Evolutionary conservation across 495 filamentous ascomycete species (phyloP).

Genomic region (Penicillium desertorum): DNA sequence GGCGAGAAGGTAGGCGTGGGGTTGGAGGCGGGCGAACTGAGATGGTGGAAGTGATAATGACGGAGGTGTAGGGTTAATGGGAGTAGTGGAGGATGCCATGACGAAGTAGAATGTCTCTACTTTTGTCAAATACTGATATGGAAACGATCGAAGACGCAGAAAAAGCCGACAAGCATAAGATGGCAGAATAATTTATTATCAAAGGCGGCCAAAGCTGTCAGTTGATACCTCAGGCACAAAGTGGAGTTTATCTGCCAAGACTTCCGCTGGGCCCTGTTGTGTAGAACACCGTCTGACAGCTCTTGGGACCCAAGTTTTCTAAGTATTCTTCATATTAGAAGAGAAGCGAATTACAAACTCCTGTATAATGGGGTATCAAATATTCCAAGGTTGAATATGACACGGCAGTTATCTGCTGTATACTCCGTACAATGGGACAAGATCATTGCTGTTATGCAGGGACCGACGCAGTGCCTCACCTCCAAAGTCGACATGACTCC

Average conservation of each 20-base stretch:
- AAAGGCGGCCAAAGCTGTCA: constrained; percentile 8
- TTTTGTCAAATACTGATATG: constrained; percentile 14
- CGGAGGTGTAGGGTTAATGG: constrained; percentile 31
- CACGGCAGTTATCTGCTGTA: background rate
- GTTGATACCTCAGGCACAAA: constrained; percentile 1
- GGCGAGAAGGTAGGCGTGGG: constrained; percentile 82
- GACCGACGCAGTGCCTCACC: background rate
- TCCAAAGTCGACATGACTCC: background rate
- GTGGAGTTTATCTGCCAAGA: constrained; percentile 1
- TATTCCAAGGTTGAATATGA: background rate
- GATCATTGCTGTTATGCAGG: background rate
- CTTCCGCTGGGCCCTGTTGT: background rate
- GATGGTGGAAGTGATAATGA: constrained; percentile 71
- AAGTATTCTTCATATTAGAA: background rate
- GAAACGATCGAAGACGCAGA: constrained; percentile 23
- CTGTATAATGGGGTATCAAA: background rate
- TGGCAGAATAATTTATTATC: constrained; percentile 35
- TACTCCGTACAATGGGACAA: background rate
- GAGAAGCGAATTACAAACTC: background rate
- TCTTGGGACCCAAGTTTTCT: no score
- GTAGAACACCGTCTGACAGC: background rate
- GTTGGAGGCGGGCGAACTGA: constrained; percentile 87
- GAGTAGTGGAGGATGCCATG: constrained; percentile 30
- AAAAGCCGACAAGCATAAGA: constrained; percentile 27
- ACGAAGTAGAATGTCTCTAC: background rate